Evolutionary conservation across 371 early-diverging fungal species (phyloP), one percentile per base, ranked within the genome.

Genomic region (Mucor velutinosus): DNA sequence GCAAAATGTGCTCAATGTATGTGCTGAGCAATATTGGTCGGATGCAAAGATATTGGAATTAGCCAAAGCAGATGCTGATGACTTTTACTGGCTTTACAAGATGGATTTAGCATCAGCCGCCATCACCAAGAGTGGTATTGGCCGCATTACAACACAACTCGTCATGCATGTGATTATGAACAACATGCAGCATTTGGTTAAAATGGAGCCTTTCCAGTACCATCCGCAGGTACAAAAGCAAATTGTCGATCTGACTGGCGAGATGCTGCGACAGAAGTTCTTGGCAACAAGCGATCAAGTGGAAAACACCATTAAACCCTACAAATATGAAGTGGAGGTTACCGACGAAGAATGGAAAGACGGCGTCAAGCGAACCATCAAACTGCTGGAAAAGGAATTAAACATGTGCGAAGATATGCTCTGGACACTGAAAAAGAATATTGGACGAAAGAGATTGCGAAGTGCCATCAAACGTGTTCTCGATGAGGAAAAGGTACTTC

Each of bases 221-320:
- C 99, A 98, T 74, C 89, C 90, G 0, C 89, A 89, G 8, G 90
- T 95, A 1, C 87, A 91, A 19, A 79, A 84, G 10, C 86, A 91
- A 37, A 87, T 97, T 62, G 77, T 93, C 65, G 83, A 88, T 59
- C 92, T 94, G 67, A 91, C 90, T 11, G 86, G 89, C 59, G 93
- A 92, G 30, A 88, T 97, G 51, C 66, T 98, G 68, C 89, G 94
- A 27, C 77, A 79, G 62, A 94, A 95, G 64, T 94, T 92, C 75
- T 87, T 92, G 59, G 76, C 91, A 0, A 92, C 94, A 1, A 91
- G 95, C 10, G 98, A 97, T 70, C 97, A 96, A 80, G 97, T 98
- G 11, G 99, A 98, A 75, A 97, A 97, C 78, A 95, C 97, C 17
- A 95, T 98, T 77, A 97, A 97, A 79, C 99, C 98, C 4, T 97